Percentiles rank a stretch among this genome's conserved stretches.
Evolutionary conservation across 345 rosid species (phyloP).

Genomic region (Ceriops tagal): DNA sequence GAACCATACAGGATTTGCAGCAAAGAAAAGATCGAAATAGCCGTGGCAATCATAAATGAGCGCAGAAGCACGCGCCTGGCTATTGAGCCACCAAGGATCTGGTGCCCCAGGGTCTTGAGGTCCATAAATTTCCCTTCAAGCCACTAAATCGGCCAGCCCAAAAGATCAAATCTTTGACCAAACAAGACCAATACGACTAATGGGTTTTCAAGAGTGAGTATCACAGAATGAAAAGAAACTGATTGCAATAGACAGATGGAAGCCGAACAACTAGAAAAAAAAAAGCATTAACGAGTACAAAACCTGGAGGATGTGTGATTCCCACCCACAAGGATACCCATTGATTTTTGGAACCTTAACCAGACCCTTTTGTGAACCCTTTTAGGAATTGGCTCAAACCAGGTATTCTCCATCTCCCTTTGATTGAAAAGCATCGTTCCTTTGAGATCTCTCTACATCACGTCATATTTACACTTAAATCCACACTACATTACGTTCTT

Average conservation of each 20-base stretch:
- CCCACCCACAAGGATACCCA: slow-evolving; percentile 98
- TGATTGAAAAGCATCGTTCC: not conserved
- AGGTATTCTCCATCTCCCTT: not conserved
- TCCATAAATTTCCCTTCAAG: slow-evolving; percentile 37
- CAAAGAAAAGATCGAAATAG: slow-evolving; percentile 53
- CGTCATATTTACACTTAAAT: not conserved
- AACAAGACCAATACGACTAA: not conserved
- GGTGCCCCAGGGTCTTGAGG: slow-evolving; percentile 40
- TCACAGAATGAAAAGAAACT: no score
- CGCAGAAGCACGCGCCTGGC: slow-evolving; percentile 65
- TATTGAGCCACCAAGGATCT: slow-evolving; percentile 42
- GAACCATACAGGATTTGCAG: slow-evolving; percentile 44
- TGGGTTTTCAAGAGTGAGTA: slow-evolving; percentile 2
- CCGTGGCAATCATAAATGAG: slow-evolving; percentile 43
- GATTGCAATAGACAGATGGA: slow-evolving; percentile 31
- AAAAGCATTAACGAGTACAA: slow-evolving; percentile 67
- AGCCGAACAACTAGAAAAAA: slow-evolving; percentile 19
- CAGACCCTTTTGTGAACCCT: not conserved
- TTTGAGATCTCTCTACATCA: slow-evolving; percentile 1
- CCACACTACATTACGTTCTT: not conserved
- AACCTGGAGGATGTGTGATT: slow-evolving; percentile 99
- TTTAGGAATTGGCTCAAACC: not conserved
- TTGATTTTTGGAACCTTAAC: slow-evolving; percentile 59
- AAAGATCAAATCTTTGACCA: slow-evolving; percentile 7
- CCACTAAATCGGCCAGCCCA: slow-evolving; percentile 1